Evolutionary conservation across 306 rosid genomes (phyloP).

Genomic region (Mimosa pudica): DNA sequence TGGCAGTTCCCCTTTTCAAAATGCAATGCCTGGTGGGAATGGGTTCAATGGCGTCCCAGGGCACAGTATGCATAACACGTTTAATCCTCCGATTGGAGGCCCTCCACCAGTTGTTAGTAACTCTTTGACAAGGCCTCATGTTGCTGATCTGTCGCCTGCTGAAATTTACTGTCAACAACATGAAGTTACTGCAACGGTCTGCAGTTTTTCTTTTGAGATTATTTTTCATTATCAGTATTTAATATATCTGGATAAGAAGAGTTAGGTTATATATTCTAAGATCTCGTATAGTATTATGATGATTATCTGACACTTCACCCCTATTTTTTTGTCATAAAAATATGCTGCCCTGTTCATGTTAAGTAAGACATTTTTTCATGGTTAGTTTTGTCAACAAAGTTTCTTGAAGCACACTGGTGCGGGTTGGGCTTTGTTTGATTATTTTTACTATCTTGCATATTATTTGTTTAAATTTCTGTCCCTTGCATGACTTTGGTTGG

Average conservation of each 20-base stretch:
- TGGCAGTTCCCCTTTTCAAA: conserved; percentile 64
- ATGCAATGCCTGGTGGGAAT: conserved; percentile 52
- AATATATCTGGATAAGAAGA: conserved; percentile 27
- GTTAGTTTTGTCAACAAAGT: neutral
- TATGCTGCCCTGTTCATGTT: neutral
- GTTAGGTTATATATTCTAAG: neutral
- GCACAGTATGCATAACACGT: conserved; percentile 57
- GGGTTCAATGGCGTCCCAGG: conserved; percentile 65
- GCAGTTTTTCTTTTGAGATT: conserved; percentile 33
- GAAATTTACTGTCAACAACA: conserved; percentile 85
- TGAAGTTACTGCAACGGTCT: conserved; percentile 90
- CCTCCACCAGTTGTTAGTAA: conserved; percentile 61
- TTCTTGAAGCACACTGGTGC: conserved; percentile 2
- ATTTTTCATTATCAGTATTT: neutral
- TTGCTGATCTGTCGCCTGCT: conserved; percentile 68
- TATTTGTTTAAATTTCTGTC: conserved; percentile 10
- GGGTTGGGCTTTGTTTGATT: conserved; percentile 10
- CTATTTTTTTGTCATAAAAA: conserved; percentile 15
- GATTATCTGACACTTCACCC: conserved; percentile 16
- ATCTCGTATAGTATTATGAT: conserved; percentile 15
- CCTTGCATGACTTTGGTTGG: conserved; percentile 13
- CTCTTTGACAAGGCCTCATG: conserved; percentile 61
- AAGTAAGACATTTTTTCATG: neutral
- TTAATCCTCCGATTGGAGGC: conserved; percentile 61
- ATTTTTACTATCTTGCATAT: conserved; percentile 23